Evolutionary conservation across 306 rosid species (phyloP), one percentile per base, ranked within the genome.

Genomic region (Psophocarpus tetragonolobus): DNA sequence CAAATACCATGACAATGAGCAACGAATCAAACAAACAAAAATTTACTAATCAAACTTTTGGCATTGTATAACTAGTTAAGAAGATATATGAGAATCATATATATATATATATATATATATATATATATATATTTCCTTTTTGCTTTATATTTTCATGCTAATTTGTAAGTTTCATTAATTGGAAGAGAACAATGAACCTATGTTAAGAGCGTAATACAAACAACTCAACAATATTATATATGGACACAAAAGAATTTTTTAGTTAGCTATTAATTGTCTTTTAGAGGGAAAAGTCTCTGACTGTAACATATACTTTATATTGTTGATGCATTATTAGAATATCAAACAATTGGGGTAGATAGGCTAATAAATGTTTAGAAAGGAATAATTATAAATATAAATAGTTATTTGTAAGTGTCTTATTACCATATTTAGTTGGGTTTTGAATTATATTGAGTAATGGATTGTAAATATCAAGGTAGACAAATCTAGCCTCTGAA

Each of bases 401-500:
- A n/a, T 42, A 42, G 48, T 2, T 4, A 45, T 8, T 45, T 15
- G 51, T 45, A 48, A n/a, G 56, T 14, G 48, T 68, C 0, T 29
- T 20, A 82, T 81, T 84, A 91, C 98, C 94, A 53, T 85, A 84
- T 72, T 66, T 26, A 41, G 80, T 13, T 18, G 93, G 92, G 35
- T 85, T 80, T 85, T 78, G 89, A 78, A 87, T 53, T 1, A 93
- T 15, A 7, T 71, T n/a, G 13, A 83, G 51, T 3, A 86, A 50
- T 17, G 83, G 74, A 48, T 58, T 64, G 63, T 85, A 93, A 69
- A 76, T 20, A 56, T 91, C 97, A 41, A 93, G 79, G 70, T 88
- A 93, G 57, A 90, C 89, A 51, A 93, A 67, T 67, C 63, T 87
- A 33, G 98, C 76, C 8, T 83, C 83, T 35, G 89, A 78, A 42